These are phyloP conservation scores for Aciculosporium take DNA, from an alignment of 2,329 filamentous ascomycete species.

Conservation along the genomic window DNA sequence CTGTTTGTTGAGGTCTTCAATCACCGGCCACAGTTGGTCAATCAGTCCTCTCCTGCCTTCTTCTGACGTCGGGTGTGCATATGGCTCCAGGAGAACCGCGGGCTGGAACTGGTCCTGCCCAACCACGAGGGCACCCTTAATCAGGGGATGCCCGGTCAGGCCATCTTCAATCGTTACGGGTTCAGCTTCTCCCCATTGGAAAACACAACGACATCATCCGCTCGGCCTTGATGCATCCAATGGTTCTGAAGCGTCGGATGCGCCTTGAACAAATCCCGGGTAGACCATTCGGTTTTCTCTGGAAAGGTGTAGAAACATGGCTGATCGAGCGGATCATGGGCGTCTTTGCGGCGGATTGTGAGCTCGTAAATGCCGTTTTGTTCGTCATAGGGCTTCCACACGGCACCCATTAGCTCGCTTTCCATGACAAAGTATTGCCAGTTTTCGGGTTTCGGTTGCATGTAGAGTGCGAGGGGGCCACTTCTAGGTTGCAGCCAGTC, in stretches of 20 bases:
- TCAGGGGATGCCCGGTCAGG: conserved; percentile 14
- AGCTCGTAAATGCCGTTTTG: conserved; percentile 13
- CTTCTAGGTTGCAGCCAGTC: conserved; percentile 13
- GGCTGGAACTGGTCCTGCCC: conserved; percentile 32
- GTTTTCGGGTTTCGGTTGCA: conserved; percentile 17
- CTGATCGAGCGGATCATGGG: conserved; percentile 20
- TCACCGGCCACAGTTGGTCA: conserved; percentile 27
- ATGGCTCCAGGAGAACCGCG: conserved; percentile 32
- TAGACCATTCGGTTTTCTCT: conserved; percentile 21
- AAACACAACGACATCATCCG: conserved; percentile 28
- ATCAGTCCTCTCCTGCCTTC: conserved; percentile 18
- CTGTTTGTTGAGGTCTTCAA: conserved; percentile 27
- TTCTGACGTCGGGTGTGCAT: conserved; percentile 13
- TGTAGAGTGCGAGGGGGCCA: conserved; percentile 20
- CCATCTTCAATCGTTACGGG: conserved; percentile 20
- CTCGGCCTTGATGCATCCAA: conserved; percentile 23
- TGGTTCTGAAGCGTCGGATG: conserved; percentile 19
- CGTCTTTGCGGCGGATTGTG: conserved; percentile 23
- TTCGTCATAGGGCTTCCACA: conserved; percentile 19
- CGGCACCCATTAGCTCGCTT: conserved; percentile 25
- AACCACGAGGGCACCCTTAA: conserved; percentile 23
- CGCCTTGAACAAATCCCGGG: conserved; percentile 21
- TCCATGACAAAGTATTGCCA: conserved; percentile 32
- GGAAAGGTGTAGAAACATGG: conserved; percentile 24
- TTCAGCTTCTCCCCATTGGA: conserved; percentile 29